These are phyloP conservation scores for Aphanomyces euteiches DNA, from an alignment of 352 stramenopile species.

Conservation along the genomic window DNA sequence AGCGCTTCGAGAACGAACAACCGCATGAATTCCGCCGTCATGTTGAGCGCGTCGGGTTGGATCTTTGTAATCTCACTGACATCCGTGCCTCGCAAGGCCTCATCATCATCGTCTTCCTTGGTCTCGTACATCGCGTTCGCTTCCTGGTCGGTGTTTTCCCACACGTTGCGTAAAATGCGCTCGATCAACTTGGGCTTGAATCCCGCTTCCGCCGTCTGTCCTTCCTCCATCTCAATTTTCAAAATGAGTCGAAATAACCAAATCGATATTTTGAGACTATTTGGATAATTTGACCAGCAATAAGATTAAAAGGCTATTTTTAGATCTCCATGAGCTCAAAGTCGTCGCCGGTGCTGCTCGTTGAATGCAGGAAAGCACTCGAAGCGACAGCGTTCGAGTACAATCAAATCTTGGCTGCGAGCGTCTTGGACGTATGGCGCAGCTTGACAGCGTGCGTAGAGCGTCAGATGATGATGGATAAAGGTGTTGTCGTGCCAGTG, in stretches of 20 bases:
- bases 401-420: conserved; percentile 49
- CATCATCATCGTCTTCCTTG: conserved; percentile 20
- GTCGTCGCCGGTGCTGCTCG: conserved; percentile 33
- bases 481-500: conserved; percentile 42
- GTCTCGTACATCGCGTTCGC: neutral
- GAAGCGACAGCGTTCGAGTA: conserved; percentile 52
- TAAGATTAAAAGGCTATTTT: neutral
- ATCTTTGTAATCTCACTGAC: conserved; percentile 55
- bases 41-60: conserved; percentile 60
- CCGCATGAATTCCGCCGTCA: conserved; percentile 69
- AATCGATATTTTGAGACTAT: neutral
- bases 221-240: too few species aligned
- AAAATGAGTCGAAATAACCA: neutral
- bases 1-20: conserved; percentile 75
- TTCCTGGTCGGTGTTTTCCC: conserved; percentile 9
- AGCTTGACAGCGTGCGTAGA: conserved; percentile 40
- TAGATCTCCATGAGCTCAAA: too few species aligned
- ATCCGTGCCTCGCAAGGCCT: neutral
- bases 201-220: neutral
- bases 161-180: conserved; percentile 17
- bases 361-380: conserved; percentile 51
- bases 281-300: conserved; percentile 7
- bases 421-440: conserved; percentile 47
- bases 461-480: conserved; percentile 39
- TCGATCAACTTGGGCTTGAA: conserved; percentile 27